Base-by-base conservation (phyloP, 2,329 filamentous ascomycete genomes). In the Uncinocarpus reesii region DNA sequence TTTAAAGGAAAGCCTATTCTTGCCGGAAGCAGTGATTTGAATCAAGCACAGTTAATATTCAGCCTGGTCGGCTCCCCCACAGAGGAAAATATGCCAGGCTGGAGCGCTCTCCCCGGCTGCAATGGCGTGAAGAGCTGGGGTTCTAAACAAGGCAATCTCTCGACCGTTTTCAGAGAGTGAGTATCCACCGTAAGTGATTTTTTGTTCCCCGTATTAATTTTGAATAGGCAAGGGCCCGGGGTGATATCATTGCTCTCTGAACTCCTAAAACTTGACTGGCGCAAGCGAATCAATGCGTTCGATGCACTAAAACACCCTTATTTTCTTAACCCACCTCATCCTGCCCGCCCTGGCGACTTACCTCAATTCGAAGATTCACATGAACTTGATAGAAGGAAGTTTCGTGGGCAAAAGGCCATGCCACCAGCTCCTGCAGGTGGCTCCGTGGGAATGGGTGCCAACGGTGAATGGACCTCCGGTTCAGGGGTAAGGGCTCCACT, bases 41-140 rank as follows among this genome's bases (percentile, higher is more conserved):
- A 95, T 60, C 92, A 98, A 66, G 80, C 93, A 10, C 84, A 95
- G 10, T 80, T 95, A 40, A 96, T 98, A 50, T 98, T 94, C 68
- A 86, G 89, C 55, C 75, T 98, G 32, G 84, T 95, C 56, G 92
- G 92, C 11, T 84, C 86, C 0, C 92, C 92, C 0, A 95, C 77
- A 0, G 87, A 95, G 16, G 80, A 88, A 42, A 92, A 71, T 35
- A 96, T 98, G 92, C 92, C 92, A 1, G 86, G 86, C 6, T 98
- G 88, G 85, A 83, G 79, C 56, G 71, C 74, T 4, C 72, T 98
- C 2, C 89, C 89, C 4, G 88, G 89, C 4, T 88, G 81, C 32
- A 86, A 95, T 55, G 79, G 78, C 4, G 65, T 93, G 10, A 81
- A 76, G 36, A 68, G 66, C 65, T 92, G 66, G 71, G 79, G 63